These are phyloP conservation scores for Monilinia polystroma DNA, from an alignment of 2,329 filamentous ascomycete genomes.

Conservation along the genomic window DNA sequence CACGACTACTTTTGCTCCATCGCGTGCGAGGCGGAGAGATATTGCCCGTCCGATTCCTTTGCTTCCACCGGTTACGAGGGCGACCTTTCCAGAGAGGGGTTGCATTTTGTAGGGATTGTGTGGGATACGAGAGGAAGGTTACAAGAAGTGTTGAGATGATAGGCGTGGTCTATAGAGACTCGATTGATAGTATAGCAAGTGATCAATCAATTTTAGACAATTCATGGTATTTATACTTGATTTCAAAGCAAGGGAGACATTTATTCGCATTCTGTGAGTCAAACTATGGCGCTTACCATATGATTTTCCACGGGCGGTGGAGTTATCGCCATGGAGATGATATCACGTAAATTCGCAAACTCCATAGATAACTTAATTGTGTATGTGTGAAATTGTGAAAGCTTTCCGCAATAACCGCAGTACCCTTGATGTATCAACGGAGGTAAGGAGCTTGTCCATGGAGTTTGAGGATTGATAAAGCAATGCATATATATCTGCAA, in stretches of 20 bases:
- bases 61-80: slow-evolving; percentile 45
- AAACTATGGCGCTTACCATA: background rate
- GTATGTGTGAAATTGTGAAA: background rate
- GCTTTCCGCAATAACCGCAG: slow-evolving; percentile 8
- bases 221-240: background rate
- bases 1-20: slow-evolving; percentile 57
- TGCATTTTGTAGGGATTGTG: slow-evolving; percentile 26
- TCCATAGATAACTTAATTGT: slow-evolving; percentile 2
- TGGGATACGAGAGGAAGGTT: background rate
- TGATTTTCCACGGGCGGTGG: background rate
- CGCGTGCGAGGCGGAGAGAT: slow-evolving; percentile 55
- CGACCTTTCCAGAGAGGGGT: slow-evolving; percentile 36
- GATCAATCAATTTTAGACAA: background rate
- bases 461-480: background rate
- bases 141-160: background rate
- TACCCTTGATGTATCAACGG: slow-evolving; percentile 1
- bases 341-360: background rate
- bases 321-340: background rate
- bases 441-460: background rate
- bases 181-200: background rate
- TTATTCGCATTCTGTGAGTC: background rate
- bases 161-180: background rate
- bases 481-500: background rate
- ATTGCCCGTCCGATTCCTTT: slow-evolving; percentile 61
- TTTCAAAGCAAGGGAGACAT: background rate